phyloP scores from a whole-genome alignment of 805 yeast genomes.

The Kodamaea laetipori region DNA sequence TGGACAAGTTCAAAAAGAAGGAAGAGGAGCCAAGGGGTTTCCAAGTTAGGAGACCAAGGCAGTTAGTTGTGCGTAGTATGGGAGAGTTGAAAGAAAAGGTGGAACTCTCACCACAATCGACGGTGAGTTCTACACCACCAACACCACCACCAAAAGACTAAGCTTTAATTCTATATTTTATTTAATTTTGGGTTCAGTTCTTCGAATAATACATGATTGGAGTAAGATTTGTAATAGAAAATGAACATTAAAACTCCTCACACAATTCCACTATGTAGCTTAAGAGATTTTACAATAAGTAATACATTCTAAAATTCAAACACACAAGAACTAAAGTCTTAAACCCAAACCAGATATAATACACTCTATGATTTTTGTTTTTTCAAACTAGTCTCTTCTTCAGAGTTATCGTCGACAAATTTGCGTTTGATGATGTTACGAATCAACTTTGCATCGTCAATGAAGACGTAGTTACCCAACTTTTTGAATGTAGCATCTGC shows the following conservation, averaged over 20 bases:
- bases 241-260: too few species aligned
- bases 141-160: slow-evolving; percentile 3
- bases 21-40: slow-evolving; percentile 24
- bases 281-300: too few species aligned
- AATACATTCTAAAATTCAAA: neutral
- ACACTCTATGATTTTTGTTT: slow-evolving; percentile 10
- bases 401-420: slow-evolving; percentile 12
- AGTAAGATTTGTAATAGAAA: neutral
- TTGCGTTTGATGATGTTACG: slow-evolving; percentile 55
- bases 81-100: slow-evolving; percentile 1
- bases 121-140: neutral
- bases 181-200: slow-evolving; percentile 3
- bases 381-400: slow-evolving; percentile 9
- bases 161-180: neutral
- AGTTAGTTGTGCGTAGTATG: slow-evolving; percentile 28
- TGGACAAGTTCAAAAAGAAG: slow-evolving; percentile 8
- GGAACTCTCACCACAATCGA: neutral
- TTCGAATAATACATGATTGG: neutral
- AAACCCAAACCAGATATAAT: slow-evolving; percentile 3
- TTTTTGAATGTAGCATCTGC: slow-evolving; percentile 27
- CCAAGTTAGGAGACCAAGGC: slow-evolving; percentile 39
- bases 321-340: neutral
- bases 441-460: slow-evolving; percentile 61
- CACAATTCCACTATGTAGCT: too few species aligned
- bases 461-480: slow-evolving; percentile 37